Conservation (phyloP, 2,329 filamentous ascomycete genomes). For the Tolypocladium album region DNA sequence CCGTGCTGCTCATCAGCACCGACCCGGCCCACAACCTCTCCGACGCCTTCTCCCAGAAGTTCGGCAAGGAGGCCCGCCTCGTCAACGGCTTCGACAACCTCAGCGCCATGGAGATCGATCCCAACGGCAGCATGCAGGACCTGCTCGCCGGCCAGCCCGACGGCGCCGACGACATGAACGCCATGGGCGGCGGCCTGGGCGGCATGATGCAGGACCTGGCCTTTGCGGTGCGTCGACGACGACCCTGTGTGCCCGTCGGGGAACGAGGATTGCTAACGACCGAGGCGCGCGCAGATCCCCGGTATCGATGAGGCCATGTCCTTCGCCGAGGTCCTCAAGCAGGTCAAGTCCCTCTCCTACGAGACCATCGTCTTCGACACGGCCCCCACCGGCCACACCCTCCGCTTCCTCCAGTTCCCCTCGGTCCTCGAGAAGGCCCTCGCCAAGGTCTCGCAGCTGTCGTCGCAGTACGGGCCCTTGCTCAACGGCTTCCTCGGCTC, state of each 20-base stretch:
- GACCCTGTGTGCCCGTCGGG: neutral
- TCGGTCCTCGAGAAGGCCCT: slow-evolving; percentile 96
- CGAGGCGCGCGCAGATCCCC: slow-evolving; percentile 55
- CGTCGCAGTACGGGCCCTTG: slow-evolving; percentile 88
- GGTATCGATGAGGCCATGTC: slow-evolving; percentile 99
- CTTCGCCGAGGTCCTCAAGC: slow-evolving; percentile 97
- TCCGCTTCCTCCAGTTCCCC: slow-evolving; percentile 97
- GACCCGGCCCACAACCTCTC: slow-evolving; percentile 97
- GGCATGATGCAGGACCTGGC: slow-evolving; percentile 98
- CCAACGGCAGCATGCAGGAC: slow-evolving; percentile 95
- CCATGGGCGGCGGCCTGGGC: slow-evolving; percentile 65
- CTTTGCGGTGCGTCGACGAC: slow-evolving; percentile 60
- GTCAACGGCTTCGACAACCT: slow-evolving; percentile 88
- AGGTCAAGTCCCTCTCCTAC: slow-evolving; percentile 97
- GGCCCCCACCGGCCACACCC: slow-evolving; percentile 91
- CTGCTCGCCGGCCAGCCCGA: slow-evolving; percentile 69
- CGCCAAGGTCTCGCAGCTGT: slow-evolving; percentile 92
- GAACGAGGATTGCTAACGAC: neutral
- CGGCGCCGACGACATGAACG: slow-evolving; percentile 56
- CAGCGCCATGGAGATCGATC: slow-evolving; percentile 98
- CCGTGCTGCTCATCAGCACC: slow-evolving; percentile 93
- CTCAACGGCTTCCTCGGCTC: slow-evolving; percentile 85
- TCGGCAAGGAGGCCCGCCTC: slow-evolving; percentile 93
- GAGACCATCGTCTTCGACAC: slow-evolving; percentile 99
- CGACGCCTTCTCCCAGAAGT: slow-evolving; percentile 97